phyloP scores from a whole-genome alignment of 1,284 basidiomycete species.

The Rhodotorula sp. region DNA sequence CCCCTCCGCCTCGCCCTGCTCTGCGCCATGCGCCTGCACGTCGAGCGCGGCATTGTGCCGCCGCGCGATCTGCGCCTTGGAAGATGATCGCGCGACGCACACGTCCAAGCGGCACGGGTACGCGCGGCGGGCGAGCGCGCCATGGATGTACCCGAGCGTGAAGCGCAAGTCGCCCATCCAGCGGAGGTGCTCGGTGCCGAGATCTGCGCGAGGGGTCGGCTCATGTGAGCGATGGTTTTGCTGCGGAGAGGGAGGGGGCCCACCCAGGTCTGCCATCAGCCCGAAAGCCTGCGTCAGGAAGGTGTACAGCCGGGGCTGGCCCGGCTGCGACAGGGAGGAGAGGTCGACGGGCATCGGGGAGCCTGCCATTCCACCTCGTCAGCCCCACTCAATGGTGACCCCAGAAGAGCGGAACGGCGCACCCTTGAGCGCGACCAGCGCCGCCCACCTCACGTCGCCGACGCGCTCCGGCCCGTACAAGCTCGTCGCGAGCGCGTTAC shows the following conservation, averaged over 20 bases:
- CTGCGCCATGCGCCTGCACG: neutral
- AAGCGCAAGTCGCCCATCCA: conserved; percentile 95
- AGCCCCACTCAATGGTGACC: too few relatives aligned
- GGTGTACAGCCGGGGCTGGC: conserved; percentile 67
- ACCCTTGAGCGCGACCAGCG: conserved; percentile 37
- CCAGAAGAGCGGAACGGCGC: conserved; percentile 31
- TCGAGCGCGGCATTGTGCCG: conserved; percentile 47
- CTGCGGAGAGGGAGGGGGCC: conserved; percentile 6
- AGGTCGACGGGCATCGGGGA: conserved; percentile 75
- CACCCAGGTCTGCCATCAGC: conserved; percentile 78
- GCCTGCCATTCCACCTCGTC: conserved; percentile 53
- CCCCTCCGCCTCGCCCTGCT: too few relatives aligned
- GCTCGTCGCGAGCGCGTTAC: conserved; percentile 66
- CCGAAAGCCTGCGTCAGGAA: conserved; percentile 88
- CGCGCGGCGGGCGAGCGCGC: conserved; percentile 45
- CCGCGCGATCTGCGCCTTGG: conserved; percentile 59
- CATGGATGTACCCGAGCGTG: conserved; percentile 75
- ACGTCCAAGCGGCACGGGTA: conserved; percentile 29
- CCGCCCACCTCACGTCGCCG: conserved; percentile 48
- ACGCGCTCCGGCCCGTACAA: conserved; percentile 13
- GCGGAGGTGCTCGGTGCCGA: conserved; percentile 78
- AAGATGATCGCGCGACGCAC: neutral
- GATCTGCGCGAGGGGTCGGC: conserved; percentile 39
- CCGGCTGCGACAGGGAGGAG: conserved; percentile 69
- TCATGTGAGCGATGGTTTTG: neutral